Evolutionary conservation across 2,329 filamentous ascomycete species (phyloP).

Genomic region (Arthrocladium fulminans): DNA sequence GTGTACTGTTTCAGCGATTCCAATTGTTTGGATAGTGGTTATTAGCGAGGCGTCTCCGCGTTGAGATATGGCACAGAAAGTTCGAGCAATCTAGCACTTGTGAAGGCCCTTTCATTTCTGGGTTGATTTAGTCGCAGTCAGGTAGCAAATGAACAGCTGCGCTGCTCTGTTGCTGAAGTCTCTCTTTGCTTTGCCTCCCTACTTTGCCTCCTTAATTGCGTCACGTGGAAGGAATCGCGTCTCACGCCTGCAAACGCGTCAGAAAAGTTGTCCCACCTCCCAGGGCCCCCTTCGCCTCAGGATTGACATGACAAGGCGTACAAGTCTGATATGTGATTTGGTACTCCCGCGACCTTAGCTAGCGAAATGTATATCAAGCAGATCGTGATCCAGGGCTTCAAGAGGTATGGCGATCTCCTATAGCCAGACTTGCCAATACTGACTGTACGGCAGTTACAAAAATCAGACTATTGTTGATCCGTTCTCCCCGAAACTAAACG

Average conservation of each 20-base stretch:
- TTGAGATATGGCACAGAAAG: not conserved
- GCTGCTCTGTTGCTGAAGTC: no score
- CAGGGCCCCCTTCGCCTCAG: no score
- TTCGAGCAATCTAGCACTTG: no score
- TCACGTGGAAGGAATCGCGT: not conserved
- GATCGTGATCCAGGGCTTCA: conserved; percentile 99
- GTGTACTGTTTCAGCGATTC: conserved; percentile 62
- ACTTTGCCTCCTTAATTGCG: not conserved
- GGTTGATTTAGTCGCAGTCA: no score
- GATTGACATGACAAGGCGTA: no score
- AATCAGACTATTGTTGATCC: conserved; percentile 98
- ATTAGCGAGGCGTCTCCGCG: not conserved
- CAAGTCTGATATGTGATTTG: no score
- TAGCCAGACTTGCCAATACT: conserved; percentile 10
- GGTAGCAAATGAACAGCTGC: no score
- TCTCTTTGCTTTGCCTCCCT: no score
- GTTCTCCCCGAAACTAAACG: conserved; percentile 94
- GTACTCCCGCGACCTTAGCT: no score
- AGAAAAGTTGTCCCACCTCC: not conserved
- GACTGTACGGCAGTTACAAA: conserved; percentile 65
- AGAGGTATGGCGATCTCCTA: conserved; percentile 57
- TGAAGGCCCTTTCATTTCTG: no score
- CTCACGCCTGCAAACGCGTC: not conserved
- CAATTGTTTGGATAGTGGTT: not conserved
- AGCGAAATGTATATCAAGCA: conserved; percentile 97